These are phyloP conservation scores for Annulohypoxylon bovei DNA, from an alignment of 495 filamentous ascomycete genomes.

Conservation along the genomic window DNA sequence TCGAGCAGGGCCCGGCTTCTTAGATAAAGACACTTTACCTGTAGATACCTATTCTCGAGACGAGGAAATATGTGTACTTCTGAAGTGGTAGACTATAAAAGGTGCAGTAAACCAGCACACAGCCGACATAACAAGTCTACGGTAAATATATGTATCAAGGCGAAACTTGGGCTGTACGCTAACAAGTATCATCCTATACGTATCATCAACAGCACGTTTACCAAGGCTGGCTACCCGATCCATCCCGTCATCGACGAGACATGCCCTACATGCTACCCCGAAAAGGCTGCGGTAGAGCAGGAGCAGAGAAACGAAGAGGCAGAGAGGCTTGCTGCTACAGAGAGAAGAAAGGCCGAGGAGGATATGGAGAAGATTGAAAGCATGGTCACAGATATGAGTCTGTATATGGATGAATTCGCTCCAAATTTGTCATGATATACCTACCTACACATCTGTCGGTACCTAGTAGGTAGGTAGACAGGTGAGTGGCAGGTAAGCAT, in stretches of 20 bases:
- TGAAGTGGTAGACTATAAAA: conserved; percentile 11
- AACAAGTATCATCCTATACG: conserved; percentile 22
- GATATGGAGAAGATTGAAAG: background rate
- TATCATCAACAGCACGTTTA: conserved; percentile 14
- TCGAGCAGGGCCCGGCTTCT: background rate
- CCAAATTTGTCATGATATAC: background rate
- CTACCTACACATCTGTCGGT: background rate
- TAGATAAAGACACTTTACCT: background rate
- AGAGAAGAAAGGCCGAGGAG: conserved; percentile 2
- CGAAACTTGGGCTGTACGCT: conserved; percentile 5
- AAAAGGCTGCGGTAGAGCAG: conserved; percentile 16
- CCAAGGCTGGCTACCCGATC: background rate
- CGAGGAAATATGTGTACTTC: conserved; percentile 15
- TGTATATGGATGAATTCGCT: background rate
- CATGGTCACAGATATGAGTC: background rate
- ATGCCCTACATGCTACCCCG: conserved; percentile 32
- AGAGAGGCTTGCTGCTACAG: background rate
- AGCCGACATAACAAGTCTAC: background rate
- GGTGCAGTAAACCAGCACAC: conserved; percentile 6
- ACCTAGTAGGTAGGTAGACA: background rate
- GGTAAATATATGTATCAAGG: background rate
- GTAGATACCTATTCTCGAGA: background rate
- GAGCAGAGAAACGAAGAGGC: conserved; percentile 10
- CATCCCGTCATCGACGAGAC: conserved; percentile 18
- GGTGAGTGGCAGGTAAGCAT: background rate